These are phyloP conservation scores for Rhamnella rubrinervis DNA, from an alignment of 331 rosid genomes.

Conservation along the genomic window DNA sequence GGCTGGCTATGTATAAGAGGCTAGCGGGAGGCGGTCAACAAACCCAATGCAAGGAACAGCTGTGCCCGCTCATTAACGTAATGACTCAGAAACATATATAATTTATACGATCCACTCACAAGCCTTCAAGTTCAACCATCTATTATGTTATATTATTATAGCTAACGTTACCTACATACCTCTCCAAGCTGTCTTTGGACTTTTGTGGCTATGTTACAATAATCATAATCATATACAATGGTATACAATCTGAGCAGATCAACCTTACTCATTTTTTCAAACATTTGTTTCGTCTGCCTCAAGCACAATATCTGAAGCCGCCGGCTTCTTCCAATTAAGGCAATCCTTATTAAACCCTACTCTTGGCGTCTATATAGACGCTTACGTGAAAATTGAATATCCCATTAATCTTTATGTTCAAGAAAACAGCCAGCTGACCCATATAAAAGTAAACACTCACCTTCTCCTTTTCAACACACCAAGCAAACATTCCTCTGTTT, in stretches of 20 bases:
- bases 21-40: slow-evolving; percentile 9
- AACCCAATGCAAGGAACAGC: slow-evolving; percentile 13
- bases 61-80: slow-evolving; percentile 21
- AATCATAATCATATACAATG: neutral
- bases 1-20: neutral
- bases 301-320: slow-evolving; percentile 30
- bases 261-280: slow-evolving; percentile 9
- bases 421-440: slow-evolving; percentile 31
- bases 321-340: slow-evolving; percentile 30
- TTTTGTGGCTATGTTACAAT: neutral
- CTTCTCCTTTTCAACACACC: neutral
- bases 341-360: slow-evolving; percentile 6
- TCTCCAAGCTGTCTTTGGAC: slow-evolving; percentile 16
- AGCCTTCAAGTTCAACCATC: neutral
- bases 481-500: slow-evolving; percentile 1
- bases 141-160: no score
- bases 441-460: slow-evolving; percentile 15
- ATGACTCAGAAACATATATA: neutral
- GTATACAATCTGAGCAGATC: neutral
- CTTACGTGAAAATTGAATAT: slow-evolving; percentile 14
- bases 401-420: slow-evolving; percentile 10
- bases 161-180: neutral
- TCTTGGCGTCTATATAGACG: slow-evolving; percentile 13
- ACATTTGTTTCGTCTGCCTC: slow-evolving; percentile 34
- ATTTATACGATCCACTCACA: slow-evolving; percentile 4